A percentile compares a stretch with the other conserved stretches of the same genome.
Conservation (phyloP, 805 yeast species). For the Wickerhamiella slavikovae region DNA sequence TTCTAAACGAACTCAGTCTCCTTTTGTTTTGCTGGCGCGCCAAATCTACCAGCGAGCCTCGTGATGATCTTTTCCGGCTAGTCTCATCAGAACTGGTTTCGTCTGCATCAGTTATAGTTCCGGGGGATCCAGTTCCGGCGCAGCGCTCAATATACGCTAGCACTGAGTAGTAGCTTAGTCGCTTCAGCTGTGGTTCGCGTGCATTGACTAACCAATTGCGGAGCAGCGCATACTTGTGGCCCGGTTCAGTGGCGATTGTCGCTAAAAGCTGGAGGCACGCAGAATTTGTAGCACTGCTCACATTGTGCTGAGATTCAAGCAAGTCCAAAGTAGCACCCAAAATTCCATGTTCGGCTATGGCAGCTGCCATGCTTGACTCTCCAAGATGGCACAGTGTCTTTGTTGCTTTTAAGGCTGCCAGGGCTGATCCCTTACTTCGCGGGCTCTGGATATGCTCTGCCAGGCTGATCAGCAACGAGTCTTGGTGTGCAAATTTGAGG, state of each 20-base stretch:
- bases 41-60: no score
- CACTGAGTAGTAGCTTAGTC: no score
- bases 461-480: no score
- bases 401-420: conserved; percentile 51
- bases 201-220: conserved; percentile 1
- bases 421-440: conserved; percentile 28
- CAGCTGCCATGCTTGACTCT: conserved; percentile 37
- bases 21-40: no score
- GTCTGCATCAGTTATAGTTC: no score
- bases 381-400: conserved; percentile 36
- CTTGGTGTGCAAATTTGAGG: no score
- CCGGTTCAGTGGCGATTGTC: background rate
- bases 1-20: no score
- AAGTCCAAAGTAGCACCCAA: conserved; percentile 29
- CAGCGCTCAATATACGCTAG: no score
- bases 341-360: conserved; percentile 34
- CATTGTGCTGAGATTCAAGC: conserved; percentile 26
- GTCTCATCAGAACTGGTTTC: no score
- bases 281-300: conserved; percentile 51
- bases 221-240: background rate
- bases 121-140: no score
- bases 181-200: no score
- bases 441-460: background rate
- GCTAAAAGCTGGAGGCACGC: conserved; percentile 42
- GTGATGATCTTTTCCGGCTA: no score